Evolutionary conservation across 2,329 filamentous ascomycete species (phyloP).

Genomic region (Fusarium udum): DNA sequence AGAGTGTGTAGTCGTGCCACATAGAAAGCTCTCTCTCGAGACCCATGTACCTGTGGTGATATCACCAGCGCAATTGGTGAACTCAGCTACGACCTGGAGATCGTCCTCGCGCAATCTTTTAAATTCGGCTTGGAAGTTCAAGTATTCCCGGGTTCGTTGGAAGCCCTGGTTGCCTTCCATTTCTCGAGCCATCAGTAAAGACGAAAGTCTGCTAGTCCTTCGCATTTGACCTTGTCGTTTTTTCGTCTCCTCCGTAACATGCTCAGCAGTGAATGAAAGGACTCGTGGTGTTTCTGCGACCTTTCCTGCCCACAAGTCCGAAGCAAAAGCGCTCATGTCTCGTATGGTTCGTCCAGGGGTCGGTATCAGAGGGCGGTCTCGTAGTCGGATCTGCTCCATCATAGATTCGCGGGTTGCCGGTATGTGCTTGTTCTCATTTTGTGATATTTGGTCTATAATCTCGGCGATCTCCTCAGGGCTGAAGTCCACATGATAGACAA

Average conservation of each 20-base stretch:
- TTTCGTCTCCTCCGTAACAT: slow-evolving; percentile 13
- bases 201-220: slow-evolving; percentile 46
- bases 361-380: neutral
- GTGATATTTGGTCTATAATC: slow-evolving; percentile 38
- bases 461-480: slow-evolving; percentile 49
- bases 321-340: slow-evolving; percentile 22
- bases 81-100: slow-evolving; percentile 61
- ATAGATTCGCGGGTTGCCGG: slow-evolving; percentile 35
- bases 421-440: slow-evolving; percentile 16
- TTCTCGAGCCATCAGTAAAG: slow-evolving; percentile 60
- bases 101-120: slow-evolving; percentile 60
- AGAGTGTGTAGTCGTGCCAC: slow-evolving; percentile 70
- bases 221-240: slow-evolving; percentile 11
- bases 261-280: slow-evolving; percentile 40
- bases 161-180: slow-evolving; percentile 57
- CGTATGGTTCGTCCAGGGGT: neutral
- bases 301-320: slow-evolving; percentile 43
- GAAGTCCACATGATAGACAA: slow-evolving; percentile 59
- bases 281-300: slow-evolving; percentile 28
- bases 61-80: slow-evolving; percentile 70
- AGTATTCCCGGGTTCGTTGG: slow-evolving; percentile 52
- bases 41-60: slow-evolving; percentile 68
- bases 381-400: neutral
- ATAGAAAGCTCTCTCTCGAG: slow-evolving; percentile 63
- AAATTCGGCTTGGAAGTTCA: slow-evolving; percentile 58